Base-by-base conservation (phyloP, 768 basidiomycete genomes). In the Rhizopogon rudus region DNA sequence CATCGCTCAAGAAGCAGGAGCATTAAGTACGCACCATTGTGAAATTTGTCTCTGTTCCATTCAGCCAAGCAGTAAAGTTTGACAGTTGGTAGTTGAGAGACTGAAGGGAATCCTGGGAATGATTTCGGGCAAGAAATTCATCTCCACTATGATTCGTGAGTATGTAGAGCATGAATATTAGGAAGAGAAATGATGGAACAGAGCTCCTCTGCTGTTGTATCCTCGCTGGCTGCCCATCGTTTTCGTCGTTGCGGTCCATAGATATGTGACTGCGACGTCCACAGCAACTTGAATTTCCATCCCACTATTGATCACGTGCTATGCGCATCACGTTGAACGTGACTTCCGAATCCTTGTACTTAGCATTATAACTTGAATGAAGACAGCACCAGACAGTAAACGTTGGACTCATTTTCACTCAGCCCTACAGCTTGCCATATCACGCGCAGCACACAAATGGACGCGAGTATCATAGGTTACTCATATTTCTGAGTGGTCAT, bases 11-110 rank as follows among this genome's bases (percentile, higher is more conserved):
- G 42, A 35, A 31, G 33, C 31, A 44, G 22, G 16, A 20, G n/a
- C 57, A 16, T 17, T 35, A 46, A 52, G 41, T 9, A 67, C 80
- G 46, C 53, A 91, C 89, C 64, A 88, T 65, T 9, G 78, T 78
- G 57, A 88, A 90, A 61, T 89, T 82, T 0, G 86, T 75, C 17
- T 70, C 72, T 8, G 81, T 83, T 6, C 86, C 84, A 61, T 85
- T 83, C 69, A 88, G 68, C 87, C 88, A 92, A 1, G 83, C 80
- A 1, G 86, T 84, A 62, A 81, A 92, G 66, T 91, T 89, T n/a
- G 79, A 78, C 12, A 84, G 67, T 57, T 88, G 82, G 63, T 80
- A 74, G 33, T 76, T 75, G 56, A 91, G 67, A 6, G 76, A 75
- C 31, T 76, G 71, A 5, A 92, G 64, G n/a, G 82, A 73, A 58